phyloP scores from a whole-genome alignment of 1,139 yeast species.

The Taiozyma onychis region DNA sequence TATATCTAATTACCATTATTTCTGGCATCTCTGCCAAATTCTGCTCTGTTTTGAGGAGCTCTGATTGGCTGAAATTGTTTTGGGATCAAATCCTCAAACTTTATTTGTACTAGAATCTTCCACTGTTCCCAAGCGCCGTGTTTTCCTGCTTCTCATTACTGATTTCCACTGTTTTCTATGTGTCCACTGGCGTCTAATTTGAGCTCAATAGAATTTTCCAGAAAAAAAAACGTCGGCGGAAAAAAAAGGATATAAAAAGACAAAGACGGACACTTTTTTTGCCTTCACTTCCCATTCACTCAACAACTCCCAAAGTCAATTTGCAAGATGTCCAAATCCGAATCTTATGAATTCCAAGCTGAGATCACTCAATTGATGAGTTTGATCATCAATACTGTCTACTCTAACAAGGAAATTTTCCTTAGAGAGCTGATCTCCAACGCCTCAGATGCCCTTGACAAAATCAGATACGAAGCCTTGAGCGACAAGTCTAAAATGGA shows the following conservation, averaged over 20 bases:
- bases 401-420: slow-evolving; percentile 98
- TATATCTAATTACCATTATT: no score
- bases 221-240: slow-evolving; percentile 1
- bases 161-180: neutral
- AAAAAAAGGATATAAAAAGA: slow-evolving; percentile 2
- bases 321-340: slow-evolving; percentile 53
- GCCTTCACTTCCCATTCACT: neutral
- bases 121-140: neutral
- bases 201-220: slow-evolving; percentile 4
- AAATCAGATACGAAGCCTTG: slow-evolving; percentile 95
- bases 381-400: slow-evolving; percentile 98
- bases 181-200: neutral
- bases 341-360: slow-evolving; percentile 97
- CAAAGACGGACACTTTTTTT: neutral
- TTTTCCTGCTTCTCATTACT: neutral
- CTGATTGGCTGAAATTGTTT: neutral
- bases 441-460: slow-evolving; percentile 95
- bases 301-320: neutral
- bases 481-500: slow-evolving; percentile 90
- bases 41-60: neutral
- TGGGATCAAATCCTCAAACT: no score
- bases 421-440: slow-evolving; percentile 98
- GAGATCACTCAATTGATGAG: slow-evolving; percentile 99
- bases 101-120: neutral
- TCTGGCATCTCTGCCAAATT: neutral